Percentiles rank a stretch among this genome's conserved stretches.
These are phyloP conservation scores for Aechmea fasciata DNA, from an alignment of 176 grass and related monocot genomes.

Conservation along the genomic window DNA sequence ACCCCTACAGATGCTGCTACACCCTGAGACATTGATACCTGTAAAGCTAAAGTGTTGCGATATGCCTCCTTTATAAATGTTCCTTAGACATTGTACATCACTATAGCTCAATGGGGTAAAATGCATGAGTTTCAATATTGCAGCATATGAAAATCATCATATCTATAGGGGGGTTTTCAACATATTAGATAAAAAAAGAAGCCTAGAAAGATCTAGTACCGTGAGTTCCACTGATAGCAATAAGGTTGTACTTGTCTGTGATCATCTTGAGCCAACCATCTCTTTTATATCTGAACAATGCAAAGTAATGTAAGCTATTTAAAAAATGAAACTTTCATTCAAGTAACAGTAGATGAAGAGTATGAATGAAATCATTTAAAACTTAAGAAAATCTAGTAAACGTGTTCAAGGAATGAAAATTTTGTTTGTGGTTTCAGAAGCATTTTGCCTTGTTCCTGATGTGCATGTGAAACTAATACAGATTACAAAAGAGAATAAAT, in stretches of 20 bases:
- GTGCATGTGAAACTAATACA: neutral
- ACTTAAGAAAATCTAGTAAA: neutral
- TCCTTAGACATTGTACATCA: too few relatives aligned
- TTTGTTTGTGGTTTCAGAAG: too few relatives aligned
- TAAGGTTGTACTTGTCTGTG: conserved; percentile 12
- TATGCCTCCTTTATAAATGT: too few relatives aligned
- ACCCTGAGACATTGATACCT: too few relatives aligned
- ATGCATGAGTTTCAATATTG: too few relatives aligned
- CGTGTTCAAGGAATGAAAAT: too few relatives aligned
- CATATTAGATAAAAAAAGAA: neutral
- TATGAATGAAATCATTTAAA: neutral
- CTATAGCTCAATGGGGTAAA: too few relatives aligned
- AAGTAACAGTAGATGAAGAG: neutral
- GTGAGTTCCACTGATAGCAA: conserved; percentile 20
- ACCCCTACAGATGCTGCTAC: too few relatives aligned
- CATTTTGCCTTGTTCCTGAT: too few relatives aligned
- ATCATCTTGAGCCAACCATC: conserved; percentile 13
- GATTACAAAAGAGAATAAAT: neutral
- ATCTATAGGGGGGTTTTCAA: too few relatives aligned
- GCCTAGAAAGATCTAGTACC: neutral
- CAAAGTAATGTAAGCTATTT: neutral
- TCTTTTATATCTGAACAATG: conserved; percentile 13
- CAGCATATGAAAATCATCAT: too few relatives aligned
- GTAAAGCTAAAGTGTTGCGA: neutral
- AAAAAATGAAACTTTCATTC: neutral